Conservation (phyloP, 169 alveolate species). For the Plasmodium blacklocki region DNA sequence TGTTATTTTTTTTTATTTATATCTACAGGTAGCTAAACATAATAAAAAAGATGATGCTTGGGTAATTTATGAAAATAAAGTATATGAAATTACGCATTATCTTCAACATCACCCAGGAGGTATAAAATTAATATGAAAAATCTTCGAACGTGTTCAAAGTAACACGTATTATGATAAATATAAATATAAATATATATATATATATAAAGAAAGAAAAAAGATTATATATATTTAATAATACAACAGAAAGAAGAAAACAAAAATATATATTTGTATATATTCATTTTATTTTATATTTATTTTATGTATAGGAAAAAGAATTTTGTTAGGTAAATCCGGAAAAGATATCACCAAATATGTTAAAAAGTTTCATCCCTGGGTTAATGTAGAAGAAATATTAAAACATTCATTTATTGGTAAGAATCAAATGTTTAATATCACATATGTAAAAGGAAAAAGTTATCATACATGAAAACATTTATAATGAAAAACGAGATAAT, state of each 20-base stretch:
- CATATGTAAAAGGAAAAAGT: conserved; percentile 77
- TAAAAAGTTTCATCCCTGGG: conserved; percentile 78
- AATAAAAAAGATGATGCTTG: conserved; percentile 82
- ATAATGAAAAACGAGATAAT: neutral
- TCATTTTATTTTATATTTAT: neutral
- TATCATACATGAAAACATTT: conserved; percentile 77
- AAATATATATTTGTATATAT: neutral
- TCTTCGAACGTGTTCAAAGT: too few relatives aligned
- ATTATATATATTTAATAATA: neutral
- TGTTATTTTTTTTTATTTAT: neutral
- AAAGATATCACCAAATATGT: conserved; percentile 77
- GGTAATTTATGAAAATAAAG: conserved; percentile 83
- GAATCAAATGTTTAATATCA: conserved; percentile 50
- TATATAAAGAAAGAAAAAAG: neutral
- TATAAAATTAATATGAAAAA: conserved; percentile 14
- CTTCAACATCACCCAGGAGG: conserved; percentile 88
- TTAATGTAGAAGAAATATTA: conserved; percentile 76
- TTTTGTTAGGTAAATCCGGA: conserved; percentile 78
- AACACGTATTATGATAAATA: too few relatives aligned
- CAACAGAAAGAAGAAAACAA: neutral
- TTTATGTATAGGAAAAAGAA: conserved; percentile 73
- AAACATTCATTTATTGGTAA: conserved; percentile 73
- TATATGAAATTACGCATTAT: conserved; percentile 86
- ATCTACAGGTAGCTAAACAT: conserved; percentile 79
- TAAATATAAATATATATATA: neutral